phyloP scores from a whole-genome alignment of 257 asterid species.

The Solanum pennellii region DNA sequence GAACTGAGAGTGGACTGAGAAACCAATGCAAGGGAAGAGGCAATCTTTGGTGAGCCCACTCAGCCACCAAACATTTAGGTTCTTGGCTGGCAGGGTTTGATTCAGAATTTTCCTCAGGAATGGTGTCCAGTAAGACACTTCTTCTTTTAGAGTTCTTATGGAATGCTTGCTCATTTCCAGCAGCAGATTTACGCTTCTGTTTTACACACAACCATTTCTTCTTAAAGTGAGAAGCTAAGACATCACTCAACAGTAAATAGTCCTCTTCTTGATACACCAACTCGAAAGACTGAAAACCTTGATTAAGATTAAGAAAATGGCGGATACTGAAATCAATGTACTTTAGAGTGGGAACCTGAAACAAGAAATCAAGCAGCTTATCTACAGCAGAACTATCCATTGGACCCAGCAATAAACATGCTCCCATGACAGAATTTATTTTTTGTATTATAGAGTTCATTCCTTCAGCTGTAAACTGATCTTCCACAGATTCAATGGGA shows the following conservation, averaged over 20 bases:
- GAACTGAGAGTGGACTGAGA: constrained; percentile 69
- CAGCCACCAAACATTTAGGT: constrained; percentile 37
- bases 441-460: constrained; percentile 20
- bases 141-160: constrained; percentile 21
- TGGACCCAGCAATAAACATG: constrained; percentile 58
- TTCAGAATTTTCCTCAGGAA: constrained; percentile 47
- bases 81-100: constrained; percentile 8
- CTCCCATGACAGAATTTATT: constrained; percentile 42
- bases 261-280: constrained; percentile 71
- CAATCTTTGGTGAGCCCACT: constrained; percentile 86
- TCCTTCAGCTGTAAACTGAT: constrained; percentile 20
- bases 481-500: constrained; percentile 5
- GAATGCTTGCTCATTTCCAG: constrained; percentile 9
- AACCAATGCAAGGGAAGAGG: constrained; percentile 91
- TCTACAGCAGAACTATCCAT: constrained; percentile 35
- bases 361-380: constrained; percentile 40
- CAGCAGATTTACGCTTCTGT: constrained; percentile 28
- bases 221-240: constrained; percentile 59
- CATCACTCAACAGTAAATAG: constrained; percentile 34
- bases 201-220: constrained; percentile 66
- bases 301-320: constrained; percentile 26
- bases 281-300: constrained; percentile 24
- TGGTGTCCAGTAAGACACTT: constrained; percentile 44
- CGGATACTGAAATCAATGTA: constrained; percentile 40
- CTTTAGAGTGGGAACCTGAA: constrained; percentile 55